A percentile compares a stretch with the other conserved stretches of the same genome.
Conservation (phyloP, 106 monocot genomes). For the Allium fistulosum region DNA sequence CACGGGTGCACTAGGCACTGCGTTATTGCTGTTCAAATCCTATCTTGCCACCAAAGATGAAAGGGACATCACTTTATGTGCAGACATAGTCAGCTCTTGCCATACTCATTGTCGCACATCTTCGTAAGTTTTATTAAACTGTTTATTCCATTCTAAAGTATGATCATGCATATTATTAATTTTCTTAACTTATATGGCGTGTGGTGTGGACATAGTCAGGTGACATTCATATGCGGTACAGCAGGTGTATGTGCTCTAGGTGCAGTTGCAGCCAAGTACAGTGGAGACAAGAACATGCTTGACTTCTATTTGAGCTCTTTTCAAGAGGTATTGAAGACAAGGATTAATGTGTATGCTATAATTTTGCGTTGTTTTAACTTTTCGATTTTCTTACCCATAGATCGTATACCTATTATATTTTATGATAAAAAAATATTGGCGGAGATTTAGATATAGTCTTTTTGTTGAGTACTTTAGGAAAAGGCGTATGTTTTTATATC, state of each 20-base stretch:
- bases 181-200: too few relatives aligned
- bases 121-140: slow-evolving; percentile 12
- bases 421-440: too few relatives aligned
- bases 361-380: neutral
- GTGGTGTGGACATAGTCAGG: slow-evolving; percentile 24
- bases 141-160: neutral
- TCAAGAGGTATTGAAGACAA: slow-evolving; percentile 37
- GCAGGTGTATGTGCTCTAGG: slow-evolving; percentile 93
- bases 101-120: slow-evolving; percentile 32
- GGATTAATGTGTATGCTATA: too few relatives aligned
- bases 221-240: slow-evolving; percentile 73
- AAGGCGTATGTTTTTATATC: too few relatives aligned
- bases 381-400: neutral
- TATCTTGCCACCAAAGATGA: slow-evolving; percentile 34
- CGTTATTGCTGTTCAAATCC: slow-evolving; percentile 61
- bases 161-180: neutral
- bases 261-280: slow-evolving; percentile 56
- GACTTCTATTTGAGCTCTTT: slow-evolving; percentile 64
- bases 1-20: slow-evolving; percentile 73
- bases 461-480: too few relatives aligned
- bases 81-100: slow-evolving; percentile 50
- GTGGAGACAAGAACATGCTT: slow-evolving; percentile 37
- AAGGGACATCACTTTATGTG: slow-evolving; percentile 46
- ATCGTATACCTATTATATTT: too few relatives aligned
- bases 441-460: too few relatives aligned